Evolutionary conservation across 2,329 filamentous ascomycete species (phyloP).

Genomic region (Catunica adiposa): DNA sequence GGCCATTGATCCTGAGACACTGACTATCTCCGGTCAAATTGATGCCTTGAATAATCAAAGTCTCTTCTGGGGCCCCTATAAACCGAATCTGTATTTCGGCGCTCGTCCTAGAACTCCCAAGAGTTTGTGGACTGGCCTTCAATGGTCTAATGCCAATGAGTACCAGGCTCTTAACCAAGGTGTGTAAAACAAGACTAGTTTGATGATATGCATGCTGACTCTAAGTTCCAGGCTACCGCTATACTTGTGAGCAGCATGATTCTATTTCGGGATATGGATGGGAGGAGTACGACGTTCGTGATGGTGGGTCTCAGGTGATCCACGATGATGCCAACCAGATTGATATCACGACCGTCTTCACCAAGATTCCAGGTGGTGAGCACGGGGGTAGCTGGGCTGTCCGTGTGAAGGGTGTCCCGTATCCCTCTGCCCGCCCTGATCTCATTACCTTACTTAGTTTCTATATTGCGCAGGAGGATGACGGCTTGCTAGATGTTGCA

Average conservation of each 20-base stretch:
- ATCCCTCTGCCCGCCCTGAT: slow-evolving; percentile 47
- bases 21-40: slow-evolving; percentile 8
- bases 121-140: slow-evolving; percentile 63
- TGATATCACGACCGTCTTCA: slow-evolving; percentile 82
- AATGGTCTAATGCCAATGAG: slow-evolving; percentile 78
- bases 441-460: slow-evolving; percentile 67
- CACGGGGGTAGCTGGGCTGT: slow-evolving; percentile 88
- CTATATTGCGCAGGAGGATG: slow-evolving; percentile 68
- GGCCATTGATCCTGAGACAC: neutral
- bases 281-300: slow-evolving; percentile 88
- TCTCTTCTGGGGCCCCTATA: slow-evolving; percentile 89
- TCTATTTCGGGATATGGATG: slow-evolving; percentile 92
- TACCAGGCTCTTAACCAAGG: slow-evolving; percentile 60
- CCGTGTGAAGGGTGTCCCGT: slow-evolving; percentile 65
- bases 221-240: slow-evolving; percentile 29
- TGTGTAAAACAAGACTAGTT: slow-evolving; percentile 40
- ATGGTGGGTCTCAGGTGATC: slow-evolving; percentile 75
- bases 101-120: slow-evolving; percentile 67
- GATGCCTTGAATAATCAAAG: slow-evolving; percentile 51
- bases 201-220: neutral
- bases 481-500: slow-evolving; percentile 42
- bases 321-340: slow-evolving; percentile 78
- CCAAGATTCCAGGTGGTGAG: slow-evolving; percentile 74
- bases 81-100: slow-evolving; percentile 88
- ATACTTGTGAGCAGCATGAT: slow-evolving; percentile 91